These are phyloP conservation scores for Botrytis porri DNA, from an alignment of 2,329 filamentous ascomycete species.

Conservation along the genomic window DNA sequence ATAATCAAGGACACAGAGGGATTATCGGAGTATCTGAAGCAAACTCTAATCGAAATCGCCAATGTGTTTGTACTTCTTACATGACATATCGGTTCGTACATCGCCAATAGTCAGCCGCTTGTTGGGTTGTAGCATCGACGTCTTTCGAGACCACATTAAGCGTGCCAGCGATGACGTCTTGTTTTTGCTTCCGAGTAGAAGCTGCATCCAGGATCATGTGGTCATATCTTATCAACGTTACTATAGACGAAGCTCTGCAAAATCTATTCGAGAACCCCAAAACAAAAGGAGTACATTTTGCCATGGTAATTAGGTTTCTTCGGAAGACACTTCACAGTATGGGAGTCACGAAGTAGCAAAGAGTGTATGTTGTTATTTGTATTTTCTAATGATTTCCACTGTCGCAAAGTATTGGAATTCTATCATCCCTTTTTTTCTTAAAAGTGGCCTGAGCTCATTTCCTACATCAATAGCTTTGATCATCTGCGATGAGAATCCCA, in stretches of 20 bases:
- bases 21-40: background rate
- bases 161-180: background rate
- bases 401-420: background rate
- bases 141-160: background rate
- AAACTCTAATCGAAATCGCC: background rate
- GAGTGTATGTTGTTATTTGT: background rate
- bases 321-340: background rate
- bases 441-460: background rate
- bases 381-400: rapidly evolving
- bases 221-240: background rate
- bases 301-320: background rate
- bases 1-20: background rate
- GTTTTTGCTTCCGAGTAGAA: background rate
- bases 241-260: background rate
- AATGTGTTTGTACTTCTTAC: background rate
- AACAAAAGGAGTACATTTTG: background rate
- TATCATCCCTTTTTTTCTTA: background rate
- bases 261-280: background rate
- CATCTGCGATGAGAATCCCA: background rate
- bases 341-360: rapidly evolving
- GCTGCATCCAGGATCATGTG: background rate
- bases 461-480: background rate
- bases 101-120: background rate
- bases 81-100: background rate
- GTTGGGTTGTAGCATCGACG: background rate